phyloP scores from a whole-genome alignment of 208 protist species.

The Histomonas meleagridis region DNA sequence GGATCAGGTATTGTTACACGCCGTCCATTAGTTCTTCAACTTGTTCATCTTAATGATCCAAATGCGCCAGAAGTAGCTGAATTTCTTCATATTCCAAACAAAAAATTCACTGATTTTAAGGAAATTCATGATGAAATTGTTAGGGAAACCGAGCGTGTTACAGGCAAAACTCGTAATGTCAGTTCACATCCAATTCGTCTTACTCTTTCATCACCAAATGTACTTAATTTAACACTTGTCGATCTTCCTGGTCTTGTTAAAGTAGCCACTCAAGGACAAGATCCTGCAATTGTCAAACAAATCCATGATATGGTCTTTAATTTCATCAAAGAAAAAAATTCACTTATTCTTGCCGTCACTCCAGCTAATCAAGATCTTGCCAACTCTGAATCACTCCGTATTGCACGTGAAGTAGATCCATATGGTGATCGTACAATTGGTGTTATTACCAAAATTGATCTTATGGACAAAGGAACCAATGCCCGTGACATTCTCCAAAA shows the following conservation, averaged over 20 bases:
- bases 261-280: constrained; percentile 86
- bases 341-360: constrained; percentile 88
- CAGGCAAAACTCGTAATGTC: constrained; percentile 77
- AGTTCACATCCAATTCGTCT: constrained; percentile 85
- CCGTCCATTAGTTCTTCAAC: constrained; percentile 90
- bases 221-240: constrained; percentile 94
- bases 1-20: constrained; percentile 95
- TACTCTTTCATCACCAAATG: constrained; percentile 70
- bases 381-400: constrained; percentile 86
- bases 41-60: constrained; percentile 56
- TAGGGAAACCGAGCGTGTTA: constrained; percentile 82
- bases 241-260: constrained; percentile 98
- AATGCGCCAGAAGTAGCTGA: constrained; percentile 59
- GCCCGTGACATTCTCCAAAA: constrained; percentile 82
- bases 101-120: constrained; percentile 78
- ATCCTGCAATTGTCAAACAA: constrained; percentile 82
- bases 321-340: constrained; percentile 85
- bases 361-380: constrained; percentile 95
- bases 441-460: constrained; percentile 18
- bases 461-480: constrained; percentile 71
- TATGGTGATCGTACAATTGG: constrained; percentile 13
- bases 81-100: constrained; percentile 66
- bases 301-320: constrained; percentile 85
- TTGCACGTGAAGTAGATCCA: constrained; percentile 67
- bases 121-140: constrained; percentile 76